Base-by-base conservation (phyloP, 345 rosid species). In the Excoecaria cochinchinensis region DNA sequence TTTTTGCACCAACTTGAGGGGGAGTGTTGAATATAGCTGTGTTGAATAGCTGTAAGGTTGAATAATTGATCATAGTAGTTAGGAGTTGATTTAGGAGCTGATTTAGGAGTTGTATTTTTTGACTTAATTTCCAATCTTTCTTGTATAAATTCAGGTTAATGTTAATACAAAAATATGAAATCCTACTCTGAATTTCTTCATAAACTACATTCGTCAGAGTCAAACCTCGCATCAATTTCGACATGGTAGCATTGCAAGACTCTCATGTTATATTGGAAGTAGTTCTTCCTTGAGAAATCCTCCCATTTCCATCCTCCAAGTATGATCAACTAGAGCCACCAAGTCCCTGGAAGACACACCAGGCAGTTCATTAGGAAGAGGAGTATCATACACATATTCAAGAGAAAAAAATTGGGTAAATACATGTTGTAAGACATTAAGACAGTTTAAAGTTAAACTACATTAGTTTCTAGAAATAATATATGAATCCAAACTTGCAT, bases 251-350 rank as follows among this genome's bases (percentile, higher is more conserved):
- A 75, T 51, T 9, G 50, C 75, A 51, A 39, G 53, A 62, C 42
- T 74, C 55, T 50, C n/a, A 68, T 66, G 73, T 84, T 79, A 92
- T 61, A 83, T 60, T 50, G 85, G 87, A 73, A 85, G 78, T 8
- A 48, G 79, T 77, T 89, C 97, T 79, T 91, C 89, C 72, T 61
- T 77, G 64, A 92, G 81, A 82, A 85, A 74, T 79, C 98, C 98
- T 51, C 92, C 97, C 89, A 92, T 89, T 77, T 89, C 92, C 96
- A 92, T 95, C 82, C 91, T 89, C 97, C 98, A 92, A 56, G 98
- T 91, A 74, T 69, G 89, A 87, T 92, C 98, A 62, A 90, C 96
- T 75, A 95, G 83, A 71, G 84, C 67, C 62, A 86, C 81, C 80
- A 92, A 77, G 85, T 95, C 99, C 77, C 98, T 91, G 85, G 61